Conservation (phyloP, 176 grass and related monocot genomes). For the Melocanna baccifera region DNA sequence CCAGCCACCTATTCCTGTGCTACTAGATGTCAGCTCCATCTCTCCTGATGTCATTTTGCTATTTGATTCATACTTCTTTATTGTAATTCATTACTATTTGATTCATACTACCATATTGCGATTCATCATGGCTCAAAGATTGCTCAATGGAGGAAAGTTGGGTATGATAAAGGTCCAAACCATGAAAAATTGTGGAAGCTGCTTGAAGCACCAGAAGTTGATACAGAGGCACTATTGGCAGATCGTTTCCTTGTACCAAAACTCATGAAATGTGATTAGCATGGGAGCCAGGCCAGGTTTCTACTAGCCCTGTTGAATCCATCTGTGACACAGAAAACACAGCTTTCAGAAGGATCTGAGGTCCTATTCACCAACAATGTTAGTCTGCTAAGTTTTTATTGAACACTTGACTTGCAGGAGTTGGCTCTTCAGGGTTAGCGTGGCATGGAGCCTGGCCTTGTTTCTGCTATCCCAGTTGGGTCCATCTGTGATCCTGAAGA, state of each 20-base stretch:
- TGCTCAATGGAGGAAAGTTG: conserved; percentile 91
- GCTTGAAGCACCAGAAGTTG: conserved; percentile 90
- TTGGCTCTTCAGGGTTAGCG: conserved; percentile 81
- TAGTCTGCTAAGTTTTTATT: conserved; percentile 92
- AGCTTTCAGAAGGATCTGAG: conserved; percentile 79
- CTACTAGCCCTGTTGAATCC: conserved; percentile 90
- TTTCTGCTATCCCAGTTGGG: conserved; percentile 62
- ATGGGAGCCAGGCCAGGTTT: conserved; percentile 94
- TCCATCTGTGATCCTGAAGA: conserved; percentile 67
- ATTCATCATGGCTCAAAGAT: conserved; percentile 98
- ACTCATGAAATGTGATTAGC: conserved; percentile 91
- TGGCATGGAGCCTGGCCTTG: conserved; percentile 46
- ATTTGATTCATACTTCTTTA: conserved; percentile 94
- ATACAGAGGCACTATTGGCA: conserved; percentile 58
- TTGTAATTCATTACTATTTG: conserved; percentile 95
- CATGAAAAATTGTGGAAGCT: conserved; percentile 89
- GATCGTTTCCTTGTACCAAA: conserved; percentile 80
- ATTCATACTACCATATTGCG: conserved; percentile 92
- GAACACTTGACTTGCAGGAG: conserved; percentile 98
- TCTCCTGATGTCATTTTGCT: conserved; percentile 96
- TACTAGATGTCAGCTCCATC: conserved; percentile 90
- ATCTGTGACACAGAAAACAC: conserved; percentile 94
- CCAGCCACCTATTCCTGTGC: conserved; percentile 92
- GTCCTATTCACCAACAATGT: conserved; percentile 94
- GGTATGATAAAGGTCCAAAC: conserved; percentile 78